These are phyloP conservation scores for Rhododendron ovatum DNA, from an alignment of 148 eudicot species.

Conservation along the genomic window DNA sequence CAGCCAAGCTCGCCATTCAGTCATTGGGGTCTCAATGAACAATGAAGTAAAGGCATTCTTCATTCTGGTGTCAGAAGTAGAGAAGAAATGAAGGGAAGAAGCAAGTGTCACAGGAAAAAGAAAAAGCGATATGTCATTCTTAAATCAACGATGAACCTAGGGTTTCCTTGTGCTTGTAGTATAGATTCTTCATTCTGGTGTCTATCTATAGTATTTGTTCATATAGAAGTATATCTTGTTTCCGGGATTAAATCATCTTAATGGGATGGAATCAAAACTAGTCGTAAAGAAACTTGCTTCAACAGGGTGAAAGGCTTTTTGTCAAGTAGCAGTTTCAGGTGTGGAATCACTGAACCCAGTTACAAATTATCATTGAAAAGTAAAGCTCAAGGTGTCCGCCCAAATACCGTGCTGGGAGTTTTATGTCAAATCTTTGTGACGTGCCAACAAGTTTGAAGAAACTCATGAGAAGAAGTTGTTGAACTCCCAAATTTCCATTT, in stretches of 20 bases:
- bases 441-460: too few relatives aligned
- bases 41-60: neutral
- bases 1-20: constrained; percentile 53
- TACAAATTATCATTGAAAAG: neutral
- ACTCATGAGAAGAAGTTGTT: too few relatives aligned
- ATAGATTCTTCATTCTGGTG: neutral
- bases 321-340: neutral
- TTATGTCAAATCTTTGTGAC: neutral
- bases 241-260: neutral
- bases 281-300: neutral
- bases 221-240: neutral
- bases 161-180: neutral
- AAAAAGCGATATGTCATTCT: neutral
- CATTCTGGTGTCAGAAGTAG: neutral
- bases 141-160: neutral
- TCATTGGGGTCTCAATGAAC: constrained; percentile 20
- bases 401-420: neutral
- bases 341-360: neutral
- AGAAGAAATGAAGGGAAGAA: neutral
- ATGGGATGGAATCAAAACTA: neutral
- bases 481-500: too few relatives aligned
- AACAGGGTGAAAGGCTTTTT: neutral
- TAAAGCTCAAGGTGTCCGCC: neutral
- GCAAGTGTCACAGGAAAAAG: neutral
- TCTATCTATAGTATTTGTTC: neutral